phyloP scores from a whole-genome alignment of 805 yeast species.

The Wickerhamomyces hampshirensis region DNA sequence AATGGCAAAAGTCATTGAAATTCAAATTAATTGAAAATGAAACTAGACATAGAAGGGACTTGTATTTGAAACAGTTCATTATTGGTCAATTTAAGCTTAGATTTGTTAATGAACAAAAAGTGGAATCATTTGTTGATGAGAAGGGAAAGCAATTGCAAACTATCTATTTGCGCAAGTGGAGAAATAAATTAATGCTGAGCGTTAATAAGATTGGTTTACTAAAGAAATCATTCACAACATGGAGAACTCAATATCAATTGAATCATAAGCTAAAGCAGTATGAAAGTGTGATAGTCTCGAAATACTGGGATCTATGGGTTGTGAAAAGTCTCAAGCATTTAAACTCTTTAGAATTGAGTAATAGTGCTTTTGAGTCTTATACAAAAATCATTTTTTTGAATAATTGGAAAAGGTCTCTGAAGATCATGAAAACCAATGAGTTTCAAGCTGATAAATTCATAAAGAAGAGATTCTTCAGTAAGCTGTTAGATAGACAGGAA shows the following conservation, averaged over 20 bases:
- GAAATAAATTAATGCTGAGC: constrained; percentile 1
- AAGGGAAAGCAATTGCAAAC: neutral
- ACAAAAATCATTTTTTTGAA: constrained; percentile 17
- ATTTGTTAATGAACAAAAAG: constrained; percentile 6
- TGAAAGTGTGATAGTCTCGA: neutral
- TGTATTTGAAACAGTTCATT: constrained; percentile 10
- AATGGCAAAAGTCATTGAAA: constrained; percentile 9
- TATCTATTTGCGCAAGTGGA: constrained; percentile 10
- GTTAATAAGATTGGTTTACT: neutral
- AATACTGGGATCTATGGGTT: constrained; percentile 10
- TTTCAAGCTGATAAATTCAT: constrained; percentile 6
- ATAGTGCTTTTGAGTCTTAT: constrained; percentile 12
- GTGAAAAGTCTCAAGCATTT: constrained; percentile 3
- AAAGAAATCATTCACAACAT: constrained; percentile 2
- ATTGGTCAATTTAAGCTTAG: constrained; percentile 15
- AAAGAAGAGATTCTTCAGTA: constrained; percentile 7
- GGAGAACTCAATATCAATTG: constrained; percentile 10
- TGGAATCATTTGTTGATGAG: neutral
- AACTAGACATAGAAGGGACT: constrained; percentile 3
- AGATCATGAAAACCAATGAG: neutral
- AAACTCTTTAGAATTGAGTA: constrained; percentile 9
- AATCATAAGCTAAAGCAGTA: neutral
- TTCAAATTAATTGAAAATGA: constrained; percentile 9
- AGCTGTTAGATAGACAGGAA: constrained; percentile 2
- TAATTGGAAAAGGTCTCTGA: constrained; percentile 10